Base-by-base conservation (phyloP, 2,329 filamentous ascomycete genomes). In the Paecilomyces variotii region DNA sequence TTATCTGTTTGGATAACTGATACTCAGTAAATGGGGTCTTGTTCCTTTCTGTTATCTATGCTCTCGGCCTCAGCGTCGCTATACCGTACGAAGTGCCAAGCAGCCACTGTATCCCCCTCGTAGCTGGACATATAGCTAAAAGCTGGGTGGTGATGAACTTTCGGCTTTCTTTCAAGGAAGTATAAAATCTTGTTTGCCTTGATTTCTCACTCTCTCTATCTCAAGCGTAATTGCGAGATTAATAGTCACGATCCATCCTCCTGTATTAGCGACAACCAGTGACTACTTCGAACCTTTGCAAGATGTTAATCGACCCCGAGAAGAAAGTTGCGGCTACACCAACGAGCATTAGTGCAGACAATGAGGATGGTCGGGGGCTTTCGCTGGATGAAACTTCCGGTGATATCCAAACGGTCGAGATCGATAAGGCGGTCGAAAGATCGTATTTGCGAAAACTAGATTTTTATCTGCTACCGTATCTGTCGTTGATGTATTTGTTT, bases 401-500 rank as follows among this genome's bases (percentile, higher is more conserved):
- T 10, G 53, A 54, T 6, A 32, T 32, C 28, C 53, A 54, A 9
- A 34, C 53, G 10, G 28, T 54, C 6, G 25, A 54, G 27, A 27
- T 53, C 51, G 51, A 54, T 30, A 54, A 54, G 28, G 53, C 28
- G 28, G 19, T 54, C 10, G 53, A 54, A 12, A 30, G 53, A 30
- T 54, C 53, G 7, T 54, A 54, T 35, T 10, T 54, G 9, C 27
- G 53, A 4, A 54, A 54, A 30, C 19, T 54, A 27, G 53, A 54
- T 19, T 54, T 54, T 35, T 54, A 54, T 30, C 30, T 54, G 4
- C 27, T 54, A 5, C 53, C 53, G 28, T 32, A 30, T 35, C 24
- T 54, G 26, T 54, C 53, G 10, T 12, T 54, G 53, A 54, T 54
- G 53, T 54, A 54, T 54, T 35, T 54, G 28, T 54, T 54, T 19